Evolutionary conservation across 805 yeast genomes (phyloP), one percentile per base, ranked within the genome.

Genomic region (Metschnikowia drakensbergensis): DNA sequence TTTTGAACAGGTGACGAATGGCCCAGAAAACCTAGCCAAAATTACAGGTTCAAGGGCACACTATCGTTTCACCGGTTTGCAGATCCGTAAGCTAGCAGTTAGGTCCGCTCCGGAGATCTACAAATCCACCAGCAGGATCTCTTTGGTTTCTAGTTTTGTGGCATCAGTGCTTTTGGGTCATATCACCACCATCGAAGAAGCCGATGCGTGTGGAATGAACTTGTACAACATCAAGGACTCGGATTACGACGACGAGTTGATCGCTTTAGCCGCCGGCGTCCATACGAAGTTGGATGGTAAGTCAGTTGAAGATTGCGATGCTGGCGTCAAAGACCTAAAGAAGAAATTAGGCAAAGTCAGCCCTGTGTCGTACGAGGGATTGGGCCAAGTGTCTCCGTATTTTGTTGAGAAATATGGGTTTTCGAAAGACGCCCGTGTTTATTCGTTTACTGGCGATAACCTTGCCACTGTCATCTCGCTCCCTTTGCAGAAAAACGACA

Each of bases 151-250:
- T 1, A 82, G 85, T 47, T 90, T 90, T 60, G 68, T 89, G 30
- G 83, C 92, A 5, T 79, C 88, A 28, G 69, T 91, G 9, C 72
- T 91, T 29, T 66, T 83, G 37, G 95, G 95, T 7, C 58, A 72
- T 47, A 70, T 86, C 38, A 74, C 84, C 3, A 75, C 77, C 3
- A 69, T 88, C 48, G 97, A 90, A 57, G 84, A 84, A 58, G 82
- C 88, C 10, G 97, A 91, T 66, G 96, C 88, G 1, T 88, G 97
- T 68, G 97, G 97, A 8, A 89, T 89, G 94, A 91, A 91, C 58
- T 59, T 90, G 41, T 89, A 88, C 71, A 91, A 88, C 64, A 77
- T 90, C 36, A 54, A 69, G n/a, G 69, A 77, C 8, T 71, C 75
- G 30, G 63, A 73, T 17, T 89, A 80, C 73, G 74, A 82, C 60